A percentile compares a stretch with the other conserved stretches of the same genome.
Evolutionary conservation across 2,329 filamentous ascomycete species (phyloP).

Genomic region (Westerdykella sp.): DNA sequence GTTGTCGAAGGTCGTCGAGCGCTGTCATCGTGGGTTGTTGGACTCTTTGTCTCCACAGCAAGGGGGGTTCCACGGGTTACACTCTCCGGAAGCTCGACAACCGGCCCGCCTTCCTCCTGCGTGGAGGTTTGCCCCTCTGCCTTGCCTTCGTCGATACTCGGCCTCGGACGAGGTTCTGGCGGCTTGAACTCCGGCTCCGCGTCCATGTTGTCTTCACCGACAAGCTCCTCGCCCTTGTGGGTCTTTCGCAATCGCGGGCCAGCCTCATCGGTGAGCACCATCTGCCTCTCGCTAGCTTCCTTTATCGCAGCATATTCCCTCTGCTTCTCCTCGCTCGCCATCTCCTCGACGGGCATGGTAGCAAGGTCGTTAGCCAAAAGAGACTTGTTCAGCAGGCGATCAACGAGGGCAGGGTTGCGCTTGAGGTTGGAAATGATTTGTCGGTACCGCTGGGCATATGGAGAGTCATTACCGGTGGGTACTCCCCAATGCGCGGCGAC

Average conservation of each 20-base stretch:
- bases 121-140: constrained; percentile 9
- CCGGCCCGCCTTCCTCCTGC: not conserved
- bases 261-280: constrained; percentile 66
- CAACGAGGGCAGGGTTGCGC: constrained; percentile 72
- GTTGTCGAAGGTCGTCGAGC: constrained; percentile 52
- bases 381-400: constrained; percentile 65
- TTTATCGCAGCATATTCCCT: constrained; percentile 69
- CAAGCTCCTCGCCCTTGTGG: constrained; percentile 89
- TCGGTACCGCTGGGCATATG: constrained; percentile 61
- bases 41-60: constrained; percentile 29
- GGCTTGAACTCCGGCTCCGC: constrained; percentile 25
- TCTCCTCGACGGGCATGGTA: constrained; percentile 83
- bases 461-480: constrained; percentile 37
- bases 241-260: constrained; percentile 78
- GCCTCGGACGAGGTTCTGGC: constrained; percentile 21
- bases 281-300: constrained; percentile 72
- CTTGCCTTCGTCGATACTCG: constrained; percentile 21
- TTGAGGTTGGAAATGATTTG: constrained; percentile 82
- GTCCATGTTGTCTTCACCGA: constrained; percentile 60
- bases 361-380: constrained; percentile 71
- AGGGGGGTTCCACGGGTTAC: constrained; percentile 23
- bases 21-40: constrained; percentile 19
- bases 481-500: constrained; percentile 52
- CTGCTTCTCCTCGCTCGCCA: constrained; percentile 87
- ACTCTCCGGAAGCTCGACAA: constrained; percentile 33